Conservation (phyloP, 306 rosid genomes). For the Lithocarpus polystachyus region DNA sequence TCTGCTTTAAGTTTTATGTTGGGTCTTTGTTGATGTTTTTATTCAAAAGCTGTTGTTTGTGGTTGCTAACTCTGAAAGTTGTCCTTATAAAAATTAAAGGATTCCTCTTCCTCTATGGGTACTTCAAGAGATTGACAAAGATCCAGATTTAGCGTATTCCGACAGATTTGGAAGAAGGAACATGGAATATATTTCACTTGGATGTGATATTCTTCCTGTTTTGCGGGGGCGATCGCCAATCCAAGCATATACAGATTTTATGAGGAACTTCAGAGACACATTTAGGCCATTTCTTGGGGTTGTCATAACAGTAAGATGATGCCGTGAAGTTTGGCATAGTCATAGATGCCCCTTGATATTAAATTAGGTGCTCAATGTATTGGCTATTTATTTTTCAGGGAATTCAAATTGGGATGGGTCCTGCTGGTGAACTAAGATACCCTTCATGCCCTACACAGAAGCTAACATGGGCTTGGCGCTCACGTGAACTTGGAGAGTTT, state of each 20-base stretch:
- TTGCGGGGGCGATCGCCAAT: constrained; percentile 80
- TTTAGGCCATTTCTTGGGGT: constrained; percentile 62
- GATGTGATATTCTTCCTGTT: constrained; percentile 88
- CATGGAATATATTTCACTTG: constrained; percentile 75
- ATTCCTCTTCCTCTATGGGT: constrained; percentile 92
- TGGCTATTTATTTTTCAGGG: constrained; percentile 52
- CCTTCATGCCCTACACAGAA: constrained; percentile 59
- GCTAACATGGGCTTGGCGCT: constrained; percentile 43
- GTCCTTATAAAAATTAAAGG: constrained; percentile 44
- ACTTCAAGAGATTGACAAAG: constrained; percentile 66
- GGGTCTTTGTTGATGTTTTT: constrained; percentile 22
- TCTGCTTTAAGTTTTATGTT: constrained; percentile 30
- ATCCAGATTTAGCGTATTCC: constrained; percentile 68
- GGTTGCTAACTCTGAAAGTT: constrained; percentile 31
- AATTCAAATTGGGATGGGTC: constrained; percentile 92
- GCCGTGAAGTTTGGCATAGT: constrained; percentile 18
- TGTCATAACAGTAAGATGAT: constrained; percentile 65
- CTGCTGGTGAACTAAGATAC: constrained; percentile 85
- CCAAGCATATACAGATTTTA: constrained; percentile 80
- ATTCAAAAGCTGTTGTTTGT: constrained; percentile 13
- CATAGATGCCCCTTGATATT: constrained; percentile 3
- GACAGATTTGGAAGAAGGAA: constrained; percentile 82
- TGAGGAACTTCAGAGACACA: constrained; percentile 76
- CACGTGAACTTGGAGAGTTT: constrained; percentile 72
- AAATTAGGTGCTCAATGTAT: constrained; percentile 16